Evolutionary conservation across 2,329 filamentous ascomycete genomes (phyloP).

Genomic region (Aspergillus felis): DNA sequence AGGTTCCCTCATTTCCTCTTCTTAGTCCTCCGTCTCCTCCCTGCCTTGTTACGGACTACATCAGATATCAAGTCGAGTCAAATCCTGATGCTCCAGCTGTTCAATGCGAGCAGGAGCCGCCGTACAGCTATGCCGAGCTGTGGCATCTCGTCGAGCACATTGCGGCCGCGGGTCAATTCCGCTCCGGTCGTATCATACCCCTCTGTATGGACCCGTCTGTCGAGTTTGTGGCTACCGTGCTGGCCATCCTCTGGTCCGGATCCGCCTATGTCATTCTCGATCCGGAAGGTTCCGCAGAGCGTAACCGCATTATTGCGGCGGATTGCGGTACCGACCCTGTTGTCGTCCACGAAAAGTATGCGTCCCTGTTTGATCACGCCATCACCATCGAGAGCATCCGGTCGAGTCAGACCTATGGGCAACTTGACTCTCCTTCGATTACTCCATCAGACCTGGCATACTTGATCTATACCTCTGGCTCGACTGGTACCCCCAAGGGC

Average conservation of each 20-base stretch:
- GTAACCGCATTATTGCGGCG: background rate
- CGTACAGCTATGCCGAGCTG: background rate
- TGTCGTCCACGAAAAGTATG: background rate
- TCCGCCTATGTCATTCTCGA: background rate
- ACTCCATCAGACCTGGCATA: conserved; percentile 52
- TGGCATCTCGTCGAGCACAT: background rate
- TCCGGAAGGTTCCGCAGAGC: background rate
- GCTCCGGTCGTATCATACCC: background rate
- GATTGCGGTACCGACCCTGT: background rate
- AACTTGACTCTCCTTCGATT: background rate
- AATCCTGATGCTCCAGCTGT: background rate
- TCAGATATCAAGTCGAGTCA: background rate
- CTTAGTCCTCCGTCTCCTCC: background rate
- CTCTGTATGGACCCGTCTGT: background rate
- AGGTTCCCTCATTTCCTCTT: background rate
- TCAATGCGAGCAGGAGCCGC: background rate
- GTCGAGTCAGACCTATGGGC: background rate
- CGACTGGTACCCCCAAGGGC: conserved; percentile 48
- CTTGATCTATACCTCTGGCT: conserved; percentile 48
- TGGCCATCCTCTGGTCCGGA: background rate
- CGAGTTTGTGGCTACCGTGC: background rate
- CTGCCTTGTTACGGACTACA: background rate
- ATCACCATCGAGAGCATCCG: background rate
- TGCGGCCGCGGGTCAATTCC: background rate
- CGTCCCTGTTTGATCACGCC: background rate